Conservation (phyloP, 1,284 basidiomycete species). For the Apiotrichum gamsii region DNA sequence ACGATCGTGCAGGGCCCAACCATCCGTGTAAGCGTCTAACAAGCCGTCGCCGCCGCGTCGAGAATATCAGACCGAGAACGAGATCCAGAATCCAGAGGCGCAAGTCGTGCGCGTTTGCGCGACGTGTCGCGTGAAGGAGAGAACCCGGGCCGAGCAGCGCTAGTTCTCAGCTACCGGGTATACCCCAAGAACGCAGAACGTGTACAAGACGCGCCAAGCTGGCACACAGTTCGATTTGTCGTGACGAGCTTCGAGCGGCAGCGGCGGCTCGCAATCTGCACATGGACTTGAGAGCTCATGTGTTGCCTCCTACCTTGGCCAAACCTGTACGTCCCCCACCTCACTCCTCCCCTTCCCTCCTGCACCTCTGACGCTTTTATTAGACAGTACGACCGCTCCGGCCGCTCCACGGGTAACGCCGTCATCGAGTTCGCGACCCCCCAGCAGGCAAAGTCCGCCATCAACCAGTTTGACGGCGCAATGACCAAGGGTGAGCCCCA, state of each 20-base stretch:
- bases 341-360: background rate
- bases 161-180: too few species aligned
- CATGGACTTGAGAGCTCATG: background rate
- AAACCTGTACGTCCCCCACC: too few species aligned
- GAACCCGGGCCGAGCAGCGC: too few species aligned
- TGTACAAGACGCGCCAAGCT: too few species aligned
- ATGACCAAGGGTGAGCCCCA: constrained; percentile 80
- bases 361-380: constrained; percentile 8
- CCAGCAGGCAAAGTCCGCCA: constrained; percentile 73
- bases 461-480: constrained; percentile 80
- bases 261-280: too few species aligned
- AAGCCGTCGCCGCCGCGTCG: background rate
- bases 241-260: too few species aligned
- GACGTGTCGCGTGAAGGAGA: too few species aligned
- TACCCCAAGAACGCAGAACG: too few species aligned
- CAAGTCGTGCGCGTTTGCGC: too few species aligned
- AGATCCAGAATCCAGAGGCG: background rate
- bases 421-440: constrained; percentile 73
- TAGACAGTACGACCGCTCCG: constrained; percentile 89
- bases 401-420: constrained; percentile 80
- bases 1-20: constrained; percentile 82
- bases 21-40: constrained; percentile 68
- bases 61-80: background rate
- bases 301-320: too few species aligned
- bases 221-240: too few species aligned